Evolutionary conservation across 352 stramenopile species (phyloP).

Genomic region (Pythium pyrilobum): DNA sequence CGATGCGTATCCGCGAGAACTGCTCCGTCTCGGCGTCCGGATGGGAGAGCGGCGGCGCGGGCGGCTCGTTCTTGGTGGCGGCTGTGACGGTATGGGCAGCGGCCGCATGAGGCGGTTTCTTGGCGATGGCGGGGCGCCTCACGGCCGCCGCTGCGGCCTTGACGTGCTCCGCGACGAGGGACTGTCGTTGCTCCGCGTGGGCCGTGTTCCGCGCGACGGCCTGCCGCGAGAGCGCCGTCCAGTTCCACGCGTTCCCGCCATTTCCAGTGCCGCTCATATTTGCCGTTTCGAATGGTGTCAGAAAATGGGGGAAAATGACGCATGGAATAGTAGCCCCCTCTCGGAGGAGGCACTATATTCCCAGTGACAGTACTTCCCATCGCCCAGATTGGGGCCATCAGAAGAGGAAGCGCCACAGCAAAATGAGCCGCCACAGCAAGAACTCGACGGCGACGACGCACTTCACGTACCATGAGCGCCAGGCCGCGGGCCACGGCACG

Average conservation of each 20-base stretch:
- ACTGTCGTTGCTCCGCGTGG: conserved; percentile 12
- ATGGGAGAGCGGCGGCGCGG: conserved; percentile 5
- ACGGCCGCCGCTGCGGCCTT: conserved; percentile 9
- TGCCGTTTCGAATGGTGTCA: too few relatives aligned
- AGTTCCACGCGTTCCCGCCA: conserved; percentile 36
- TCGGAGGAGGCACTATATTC: neutral
- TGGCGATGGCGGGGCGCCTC: neutral
- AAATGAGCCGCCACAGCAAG: conserved; percentile 85
- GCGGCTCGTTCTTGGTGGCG: neutral
- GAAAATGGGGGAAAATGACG: neutral
- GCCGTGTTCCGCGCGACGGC: conserved; percentile 19
- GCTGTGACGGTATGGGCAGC: neutral
- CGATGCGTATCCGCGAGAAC: conserved; percentile 63
- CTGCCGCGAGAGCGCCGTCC: conserved; percentile 38
- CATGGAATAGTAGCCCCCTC: neutral
- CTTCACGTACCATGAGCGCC: conserved; percentile 84
- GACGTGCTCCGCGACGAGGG: conserved; percentile 12
- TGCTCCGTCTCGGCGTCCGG: conserved; percentile 16
- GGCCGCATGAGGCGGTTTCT: neutral
- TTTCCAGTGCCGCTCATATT: neutral
- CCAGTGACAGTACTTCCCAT: neutral
- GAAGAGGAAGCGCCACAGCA: neutral
- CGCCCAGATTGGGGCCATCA: neutral
- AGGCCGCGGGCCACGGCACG: conserved; percentile 72
- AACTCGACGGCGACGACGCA: conserved; percentile 82